Evolutionary conservation across 805 yeast genomes (phyloP), one percentile per base, ranked within the genome.

Genomic region (Candida ulmi): DNA sequence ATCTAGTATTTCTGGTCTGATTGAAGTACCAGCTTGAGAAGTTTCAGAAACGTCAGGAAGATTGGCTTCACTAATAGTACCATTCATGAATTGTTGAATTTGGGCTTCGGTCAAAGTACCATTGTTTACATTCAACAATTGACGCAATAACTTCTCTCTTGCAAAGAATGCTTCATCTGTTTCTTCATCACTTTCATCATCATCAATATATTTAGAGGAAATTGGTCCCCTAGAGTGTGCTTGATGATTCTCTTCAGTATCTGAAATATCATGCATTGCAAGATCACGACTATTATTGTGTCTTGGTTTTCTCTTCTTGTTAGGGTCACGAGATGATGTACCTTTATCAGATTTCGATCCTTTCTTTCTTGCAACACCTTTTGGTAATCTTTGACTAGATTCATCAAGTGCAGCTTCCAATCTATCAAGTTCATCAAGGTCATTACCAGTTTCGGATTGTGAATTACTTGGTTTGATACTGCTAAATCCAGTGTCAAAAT

Each of bases 131-230:
- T 44, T 44, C 21, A 53, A 34, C 8, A 63, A 36, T 28, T 51
- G 57, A 34, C 80, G 73, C 33, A 78, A 61, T 40, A 63, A 58
- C 40, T 66, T 65, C 49, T 83, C 90, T 42, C 75, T 68, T 32
- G 60, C 78, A 52, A 74, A 82, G 52, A 82, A 82, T 24, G 50
- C 67, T 3, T 51, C 54, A 37, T 71, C 76, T 30, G 66, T 65
- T 35, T 78, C 86, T 12, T 68, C 76, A 50, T 80, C 86, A 5
- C 75, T 67, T 11, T 72, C 80, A 50, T 80, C 85, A 52, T 80
- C 81, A 37, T 65, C 65, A 34, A 82, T 72, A 46, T 60, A 72
- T 40, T 72, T 78, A 4, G 80, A 61, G 1, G 88, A 80, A 33
- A 71, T 66, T 37, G 48, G 38, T 15, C 29, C 17, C 24, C 17